Percentiles rank a stretch among this genome's conserved stretches.
Evolutionary conservation across 495 filamentous ascomycete species (phyloP).

Genomic region (Xylaria venustula): DNA sequence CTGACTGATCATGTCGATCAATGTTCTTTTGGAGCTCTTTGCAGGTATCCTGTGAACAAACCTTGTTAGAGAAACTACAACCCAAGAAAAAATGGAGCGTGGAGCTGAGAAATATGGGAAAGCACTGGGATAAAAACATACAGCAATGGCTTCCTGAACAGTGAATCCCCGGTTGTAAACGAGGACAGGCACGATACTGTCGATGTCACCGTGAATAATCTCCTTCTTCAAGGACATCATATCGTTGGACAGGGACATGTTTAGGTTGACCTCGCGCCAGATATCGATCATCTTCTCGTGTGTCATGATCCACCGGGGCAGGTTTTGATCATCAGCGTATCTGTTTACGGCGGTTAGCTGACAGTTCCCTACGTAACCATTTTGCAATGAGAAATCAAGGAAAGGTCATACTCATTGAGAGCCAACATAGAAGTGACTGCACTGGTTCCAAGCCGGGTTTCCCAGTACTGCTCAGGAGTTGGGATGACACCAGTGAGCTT

Average conservation of each 20-base stretch:
- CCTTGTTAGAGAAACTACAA: background rate
- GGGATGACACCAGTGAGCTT: background rate
- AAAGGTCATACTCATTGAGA: background rate
- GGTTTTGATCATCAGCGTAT: background rate
- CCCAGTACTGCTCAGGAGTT: background rate
- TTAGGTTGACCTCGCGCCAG: background rate
- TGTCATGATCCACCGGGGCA: background rate
- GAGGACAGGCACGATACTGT: background rate
- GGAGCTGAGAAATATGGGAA: too few relatives aligned
- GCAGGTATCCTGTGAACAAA: background rate
- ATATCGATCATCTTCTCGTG: background rate
- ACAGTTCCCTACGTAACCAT: too few relatives aligned
- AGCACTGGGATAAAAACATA: background rate
- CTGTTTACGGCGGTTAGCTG: too few relatives aligned
- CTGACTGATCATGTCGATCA: background rate
- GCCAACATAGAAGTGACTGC: background rate
- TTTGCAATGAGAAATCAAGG: background rate
- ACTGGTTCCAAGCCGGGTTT: background rate
- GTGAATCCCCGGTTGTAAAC: background rate
- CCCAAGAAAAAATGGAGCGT: too few relatives aligned
- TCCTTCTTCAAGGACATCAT: conserved; percentile 17
- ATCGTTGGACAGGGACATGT: conserved; percentile 5
- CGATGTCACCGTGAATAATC: conserved; percentile 1
- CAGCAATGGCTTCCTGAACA: background rate
- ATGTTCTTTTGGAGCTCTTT: background rate